Conservation (phyloP, 2,329 filamentous ascomycete species). For the Aspergillus japonicus region DNA sequence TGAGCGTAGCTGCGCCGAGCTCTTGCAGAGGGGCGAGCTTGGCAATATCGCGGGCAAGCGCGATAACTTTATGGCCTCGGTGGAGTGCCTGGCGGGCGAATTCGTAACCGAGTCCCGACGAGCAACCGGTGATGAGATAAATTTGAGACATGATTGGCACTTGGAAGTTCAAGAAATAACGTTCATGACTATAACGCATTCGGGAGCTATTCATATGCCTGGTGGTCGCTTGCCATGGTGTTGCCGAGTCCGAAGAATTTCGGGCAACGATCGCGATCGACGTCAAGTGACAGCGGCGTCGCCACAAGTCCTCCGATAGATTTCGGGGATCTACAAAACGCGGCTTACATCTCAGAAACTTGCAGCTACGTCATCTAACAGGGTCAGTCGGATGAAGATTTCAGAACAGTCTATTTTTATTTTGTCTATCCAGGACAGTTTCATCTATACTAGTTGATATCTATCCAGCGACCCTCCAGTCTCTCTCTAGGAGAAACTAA, state of each 20-base stretch:
- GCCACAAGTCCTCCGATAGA: constrained; percentile 1
- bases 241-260: background rate
- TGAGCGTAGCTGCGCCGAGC: constrained; percentile 25
- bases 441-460: background rate
- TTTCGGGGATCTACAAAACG: constrained; percentile 1
- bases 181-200: background rate
- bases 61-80: constrained; percentile 37
- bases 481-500: background rate
- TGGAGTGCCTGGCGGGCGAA: constrained; percentile 26
- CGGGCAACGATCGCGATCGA: background rate
- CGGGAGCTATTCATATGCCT: background rate
- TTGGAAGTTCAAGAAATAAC: background rate
- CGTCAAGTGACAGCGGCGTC: background rate
- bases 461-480: background rate
- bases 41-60: constrained; percentile 32
- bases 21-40: constrained; percentile 27
- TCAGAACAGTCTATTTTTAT: background rate
- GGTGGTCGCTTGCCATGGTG: background rate
- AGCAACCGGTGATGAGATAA: constrained; percentile 40
- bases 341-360: background rate
- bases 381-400: background rate
- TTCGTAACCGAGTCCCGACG: constrained; percentile 34
- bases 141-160: constrained; percentile 19
- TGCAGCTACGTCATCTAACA: background rate
- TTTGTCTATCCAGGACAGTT: background rate